Percentiles rank a stretch among this genome's conserved stretches.
phyloP scores from a whole-genome alignment of 139 green algal genomes.

The Desmodesmus armatus region DNA sequence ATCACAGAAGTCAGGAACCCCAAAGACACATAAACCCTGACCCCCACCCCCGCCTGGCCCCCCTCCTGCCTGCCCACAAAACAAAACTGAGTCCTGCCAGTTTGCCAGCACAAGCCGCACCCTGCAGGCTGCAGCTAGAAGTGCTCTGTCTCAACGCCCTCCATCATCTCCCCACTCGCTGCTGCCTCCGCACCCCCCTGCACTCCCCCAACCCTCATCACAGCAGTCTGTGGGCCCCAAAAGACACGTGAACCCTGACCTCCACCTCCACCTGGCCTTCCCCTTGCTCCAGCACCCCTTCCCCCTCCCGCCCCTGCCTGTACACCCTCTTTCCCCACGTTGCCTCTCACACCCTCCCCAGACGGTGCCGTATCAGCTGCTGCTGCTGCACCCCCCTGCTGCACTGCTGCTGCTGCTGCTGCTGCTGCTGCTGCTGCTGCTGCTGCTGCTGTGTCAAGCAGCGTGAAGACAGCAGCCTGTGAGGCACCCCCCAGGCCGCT shows the following conservation, averaged over 20 bases:
- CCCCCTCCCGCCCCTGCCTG: no score
- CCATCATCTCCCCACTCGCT: no score
- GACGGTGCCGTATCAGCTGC: neutral
- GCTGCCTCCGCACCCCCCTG: neutral
- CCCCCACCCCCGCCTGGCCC: neutral
- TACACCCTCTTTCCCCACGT: neutral
- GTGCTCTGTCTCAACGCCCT: no score
- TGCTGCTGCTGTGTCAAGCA: neutral
- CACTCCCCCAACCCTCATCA: neutral
- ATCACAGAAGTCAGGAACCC: neutral
- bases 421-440: slow-evolving; percentile 4
- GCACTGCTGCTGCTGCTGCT: neutral
- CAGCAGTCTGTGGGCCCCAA: neutral
- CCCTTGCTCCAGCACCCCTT: neutral
- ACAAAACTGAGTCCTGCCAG: neutral
- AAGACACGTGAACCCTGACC: neutral
- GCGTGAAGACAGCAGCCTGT: no score
- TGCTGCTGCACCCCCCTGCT: neutral
- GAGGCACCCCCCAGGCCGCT: no score
- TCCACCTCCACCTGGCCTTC: neutral
- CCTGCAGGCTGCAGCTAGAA: neutral
- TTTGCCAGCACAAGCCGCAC: neutral
- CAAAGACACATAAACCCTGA: neutral
- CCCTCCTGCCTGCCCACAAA: neutral
- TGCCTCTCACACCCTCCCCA: neutral